Evolutionary conservation across 164 flowering plant species (phyloP).

Genomic region (Cinnamomum micranthum): DNA sequence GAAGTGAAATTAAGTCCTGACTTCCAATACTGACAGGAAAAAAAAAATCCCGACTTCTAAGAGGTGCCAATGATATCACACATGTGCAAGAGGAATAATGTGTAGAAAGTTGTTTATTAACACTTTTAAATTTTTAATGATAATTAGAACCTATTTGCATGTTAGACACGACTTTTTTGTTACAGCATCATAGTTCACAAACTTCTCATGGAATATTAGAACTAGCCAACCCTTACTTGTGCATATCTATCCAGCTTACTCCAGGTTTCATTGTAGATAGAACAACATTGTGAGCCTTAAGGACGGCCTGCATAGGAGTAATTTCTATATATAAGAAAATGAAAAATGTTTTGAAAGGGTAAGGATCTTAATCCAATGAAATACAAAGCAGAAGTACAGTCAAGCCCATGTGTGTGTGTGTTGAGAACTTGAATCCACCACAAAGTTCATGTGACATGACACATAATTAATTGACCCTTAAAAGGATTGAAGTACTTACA

Average conservation of each 20-base stretch:
- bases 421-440: neutral
- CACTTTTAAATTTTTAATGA: too few relatives aligned
- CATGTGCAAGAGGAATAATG: too few relatives aligned
- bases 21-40: too few relatives aligned
- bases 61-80: too few relatives aligned
- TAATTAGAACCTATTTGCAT: too few relatives aligned
- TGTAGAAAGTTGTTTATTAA: too few relatives aligned
- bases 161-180: too few relatives aligned
- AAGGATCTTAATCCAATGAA: neutral
- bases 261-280: slow-evolving; percentile 83
- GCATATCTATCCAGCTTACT: slow-evolving; percentile 92
- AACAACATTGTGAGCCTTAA: slow-evolving; percentile 79
- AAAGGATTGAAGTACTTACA: slow-evolving; percentile 41
- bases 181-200: too few relatives aligned
- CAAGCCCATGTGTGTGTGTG: too few relatives aligned
- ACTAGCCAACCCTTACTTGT: slow-evolving; percentile 53
- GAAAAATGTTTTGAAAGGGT: neutral
- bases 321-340: neutral
- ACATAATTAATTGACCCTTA: neutral
- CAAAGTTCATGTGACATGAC: neutral
- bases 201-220: neutral
- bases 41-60: too few relatives aligned
- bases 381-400: neutral
- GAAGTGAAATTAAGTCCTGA: too few relatives aligned
- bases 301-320: slow-evolving; percentile 68